A percentile compares a stretch with the other conserved stretches of the same genome.
Evolutionary conservation across 441 rosid genomes (phyloP).

Genomic region (Gossypium lobatum): DNA sequence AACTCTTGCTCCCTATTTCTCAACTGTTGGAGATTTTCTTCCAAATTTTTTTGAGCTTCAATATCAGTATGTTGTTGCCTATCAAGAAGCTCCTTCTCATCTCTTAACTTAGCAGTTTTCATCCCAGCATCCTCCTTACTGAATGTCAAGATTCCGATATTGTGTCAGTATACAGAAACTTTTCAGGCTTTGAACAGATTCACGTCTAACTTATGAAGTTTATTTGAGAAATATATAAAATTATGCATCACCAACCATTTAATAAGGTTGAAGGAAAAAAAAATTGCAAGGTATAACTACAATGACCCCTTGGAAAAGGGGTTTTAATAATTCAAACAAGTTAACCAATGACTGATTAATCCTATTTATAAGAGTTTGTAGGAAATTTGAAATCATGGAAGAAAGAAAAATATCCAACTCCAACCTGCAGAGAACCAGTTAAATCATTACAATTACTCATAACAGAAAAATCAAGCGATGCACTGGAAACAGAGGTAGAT

Average conservation of each 20-base stretch:
- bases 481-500: neutral
- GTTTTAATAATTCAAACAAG: slow-evolving; percentile 1
- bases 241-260: neutral
- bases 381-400: neutral
- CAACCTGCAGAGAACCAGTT: neutral
- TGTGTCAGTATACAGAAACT: slow-evolving; percentile 5
- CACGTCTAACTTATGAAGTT: slow-evolving; percentile 2
- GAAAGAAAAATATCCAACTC: neutral
- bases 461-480: neutral
- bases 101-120: slow-evolving; percentile 84
- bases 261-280: slow-evolving; percentile 8
- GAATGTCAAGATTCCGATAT: slow-evolving; percentile 24
- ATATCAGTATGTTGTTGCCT: slow-evolving; percentile 91
- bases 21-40: slow-evolving; percentile 92
- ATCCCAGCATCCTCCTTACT: slow-evolving; percentile 97
- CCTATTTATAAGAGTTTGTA: neutral
- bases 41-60: slow-evolving; percentile 87
- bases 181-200: slow-evolving; percentile 1
- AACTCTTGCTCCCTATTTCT: slow-evolving; percentile 74
- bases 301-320: neutral
- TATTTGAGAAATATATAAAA: neutral
- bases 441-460: neutral
- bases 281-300: neutral
- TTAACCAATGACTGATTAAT: neutral
- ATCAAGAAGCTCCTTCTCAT: slow-evolving; percentile 93